Conservation (phyloP, 345 rosid species). For the Eucalyptus sp. region DNA sequence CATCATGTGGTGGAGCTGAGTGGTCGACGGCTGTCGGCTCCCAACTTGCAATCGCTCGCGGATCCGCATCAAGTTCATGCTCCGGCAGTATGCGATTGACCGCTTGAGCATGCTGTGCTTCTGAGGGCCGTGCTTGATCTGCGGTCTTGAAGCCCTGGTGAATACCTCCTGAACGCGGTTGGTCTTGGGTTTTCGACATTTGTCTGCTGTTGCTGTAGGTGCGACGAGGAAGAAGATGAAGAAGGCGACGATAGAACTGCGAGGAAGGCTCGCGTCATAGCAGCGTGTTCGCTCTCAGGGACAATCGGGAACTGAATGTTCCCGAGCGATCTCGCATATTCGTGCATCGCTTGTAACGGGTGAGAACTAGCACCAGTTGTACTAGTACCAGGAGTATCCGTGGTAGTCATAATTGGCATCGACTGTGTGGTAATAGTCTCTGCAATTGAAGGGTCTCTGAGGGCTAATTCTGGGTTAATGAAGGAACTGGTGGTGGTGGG, state of each 20-base stretch:
- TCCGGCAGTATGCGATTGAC: conserved; percentile 29
- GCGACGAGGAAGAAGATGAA: conserved; percentile 17
- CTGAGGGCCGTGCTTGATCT: not conserved
- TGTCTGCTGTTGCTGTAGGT: conserved; percentile 6
- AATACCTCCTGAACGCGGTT: conserved; percentile 43
- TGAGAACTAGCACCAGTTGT: not conserved
- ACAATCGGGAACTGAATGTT: conserved; percentile 12
- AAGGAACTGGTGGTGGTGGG: conserved; percentile 1
- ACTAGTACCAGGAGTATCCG: not conserved
- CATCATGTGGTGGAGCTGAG: conserved; percentile 83
- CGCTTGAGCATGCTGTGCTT: conserved; percentile 40
- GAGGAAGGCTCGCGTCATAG: conserved; percentile 53
- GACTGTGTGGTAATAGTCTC: not conserved
- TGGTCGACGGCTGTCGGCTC: conserved; percentile 18
- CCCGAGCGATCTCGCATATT: conserved; percentile 1
- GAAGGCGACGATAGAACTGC: conserved; percentile 56
- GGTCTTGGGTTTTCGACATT: not conserved
- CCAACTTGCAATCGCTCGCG: conserved; percentile 15
- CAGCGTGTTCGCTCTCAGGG: conserved; percentile 33
- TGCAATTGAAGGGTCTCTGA: not conserved
- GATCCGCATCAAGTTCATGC: conserved; percentile 11
- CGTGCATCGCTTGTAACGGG: conserved; percentile 25
- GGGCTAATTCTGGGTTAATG: not conserved
- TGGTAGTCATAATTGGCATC: not conserved
- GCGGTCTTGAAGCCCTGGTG: not conserved